Conservation (phyloP, 352 stramenopile genomes). For the Globisporangium echinulatum region DNA sequence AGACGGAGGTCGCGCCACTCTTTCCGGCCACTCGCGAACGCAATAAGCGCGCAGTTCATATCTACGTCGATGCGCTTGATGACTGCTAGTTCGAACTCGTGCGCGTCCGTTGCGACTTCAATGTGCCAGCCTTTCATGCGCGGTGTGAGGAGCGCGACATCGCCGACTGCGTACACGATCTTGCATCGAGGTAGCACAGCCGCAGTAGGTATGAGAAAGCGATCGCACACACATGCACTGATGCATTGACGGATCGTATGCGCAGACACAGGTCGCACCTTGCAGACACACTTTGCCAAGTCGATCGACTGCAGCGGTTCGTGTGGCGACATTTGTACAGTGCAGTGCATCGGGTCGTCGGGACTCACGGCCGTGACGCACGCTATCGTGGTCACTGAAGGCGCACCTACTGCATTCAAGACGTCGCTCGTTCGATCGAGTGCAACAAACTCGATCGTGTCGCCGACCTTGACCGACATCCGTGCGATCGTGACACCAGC, state of each 20-base stretch:
- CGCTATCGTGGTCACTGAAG: slow-evolving; percentile 9
- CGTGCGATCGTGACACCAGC: not conserved
- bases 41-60: slow-evolving; percentile 49
- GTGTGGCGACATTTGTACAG: slow-evolving; percentile 34
- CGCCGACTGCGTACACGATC: slow-evolving; percentile 38
- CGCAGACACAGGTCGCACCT: slow-evolving; percentile 18
- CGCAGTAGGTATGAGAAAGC: not conserved
- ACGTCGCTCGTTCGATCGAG: not conserved
- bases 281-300: slow-evolving; percentile 21
- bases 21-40: slow-evolving; percentile 36
- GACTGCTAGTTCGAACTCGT: slow-evolving; percentile 17
- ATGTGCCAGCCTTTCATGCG: slow-evolving; percentile 42
- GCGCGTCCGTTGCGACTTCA: slow-evolving; percentile 23
- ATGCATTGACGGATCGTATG: not conserved
- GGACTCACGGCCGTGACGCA: slow-evolving; percentile 30
- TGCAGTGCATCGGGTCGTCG: slow-evolving; percentile 15
- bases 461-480: slow-evolving; percentile 27
- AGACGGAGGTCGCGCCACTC: slow-evolving; percentile 51
- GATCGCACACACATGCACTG: not conserved
- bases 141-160: slow-evolving; percentile 21
- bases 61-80: slow-evolving; percentile 45
- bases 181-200: not conserved
- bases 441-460: slow-evolving; percentile 38
- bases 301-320: slow-evolving; percentile 35
- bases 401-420: not conserved